Base-by-base conservation (phyloP, 805 yeast species). In the Metschnikowia hibisci region DNA sequence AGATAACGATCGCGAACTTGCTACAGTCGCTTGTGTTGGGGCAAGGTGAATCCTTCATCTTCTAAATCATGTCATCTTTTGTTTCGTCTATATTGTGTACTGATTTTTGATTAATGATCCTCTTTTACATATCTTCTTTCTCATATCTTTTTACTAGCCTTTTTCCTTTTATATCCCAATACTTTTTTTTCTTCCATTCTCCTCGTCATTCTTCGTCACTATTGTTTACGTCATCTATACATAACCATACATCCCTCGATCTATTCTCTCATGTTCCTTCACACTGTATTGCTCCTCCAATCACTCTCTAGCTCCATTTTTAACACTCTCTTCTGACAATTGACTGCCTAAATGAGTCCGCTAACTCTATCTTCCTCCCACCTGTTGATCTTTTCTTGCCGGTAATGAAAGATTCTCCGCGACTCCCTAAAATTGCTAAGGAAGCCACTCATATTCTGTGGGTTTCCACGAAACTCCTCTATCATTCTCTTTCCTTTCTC, bases 311-410 rank as follows among this genome's bases (percentile, higher is more conserved):
- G 1, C 23, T 20, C 23, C 23, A 3, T 3, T 20, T 8, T 6
- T 8, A 6, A 20, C 23, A 6, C 4, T 20, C 8, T 20, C 23
- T 20, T 8, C 23, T 20, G 23, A 6, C 23, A 20, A 20, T 27
- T 27, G 30, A 27, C 13, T n/a, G 13, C 13, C 16, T n/a, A 35
- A n/a, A 63, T 50, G 34, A 66, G 61, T n/a, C 76, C 74, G 26
- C 67, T 59, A 0, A 69, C 73, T 26, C 76, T 49, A 44, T 70
- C 74, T 44, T 70, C 76, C 25, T 65, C 57, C 74, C 74, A 70
- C 29, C 76, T 45, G 46, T 66, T 56, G 44, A 68, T 47, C 51
- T 67, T 69, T 48, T 70, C 74, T 35, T 49, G 53, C 26, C 68
- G 53, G 15, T 60, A 47, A 51, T 70, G 74, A 47, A 66, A 69